Evolutionary conservation across 2,329 filamentous ascomycete genomes (phyloP).

Genomic region (Akanthomyces muscarius): DNA sequence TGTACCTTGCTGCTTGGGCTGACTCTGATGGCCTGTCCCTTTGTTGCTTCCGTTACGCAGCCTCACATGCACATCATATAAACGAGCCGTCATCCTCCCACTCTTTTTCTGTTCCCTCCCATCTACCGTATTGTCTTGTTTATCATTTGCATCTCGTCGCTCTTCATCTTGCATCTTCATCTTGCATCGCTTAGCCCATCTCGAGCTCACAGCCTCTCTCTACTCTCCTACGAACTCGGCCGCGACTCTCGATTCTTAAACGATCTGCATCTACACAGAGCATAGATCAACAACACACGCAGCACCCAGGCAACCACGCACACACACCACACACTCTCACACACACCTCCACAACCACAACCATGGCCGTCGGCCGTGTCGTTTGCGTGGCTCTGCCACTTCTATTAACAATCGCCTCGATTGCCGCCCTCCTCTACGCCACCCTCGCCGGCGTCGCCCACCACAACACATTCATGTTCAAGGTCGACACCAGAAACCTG

Average conservation of each 20-base stretch:
- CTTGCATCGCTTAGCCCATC: neutral
- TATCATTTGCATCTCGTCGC: neutral
- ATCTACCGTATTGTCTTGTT: neutral
- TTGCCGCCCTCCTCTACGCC: constrained; percentile 63
- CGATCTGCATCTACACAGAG: neutral
- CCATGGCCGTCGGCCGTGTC: constrained; percentile 67
- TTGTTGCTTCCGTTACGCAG: neutral
- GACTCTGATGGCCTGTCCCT: neutral
- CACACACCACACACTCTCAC: neutral
- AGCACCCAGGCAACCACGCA: neutral
- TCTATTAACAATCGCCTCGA: constrained; percentile 69
- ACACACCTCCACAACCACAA: constrained; percentile 23
- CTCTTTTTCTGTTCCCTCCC: neutral
- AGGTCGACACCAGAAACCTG: constrained; percentile 60
- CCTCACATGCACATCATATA: constrained; percentile 8
- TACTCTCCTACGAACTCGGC: neutral
- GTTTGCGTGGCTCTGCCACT: constrained; percentile 87
- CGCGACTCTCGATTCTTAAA: neutral
- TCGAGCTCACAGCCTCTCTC: neutral
- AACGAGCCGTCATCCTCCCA: constrained; percentile 10
- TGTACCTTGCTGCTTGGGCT: neutral
- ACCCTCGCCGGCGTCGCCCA: constrained; percentile 53
- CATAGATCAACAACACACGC: neutral
- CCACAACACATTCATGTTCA: constrained; percentile 55
- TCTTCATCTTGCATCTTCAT: neutral